Evolutionary conservation across 1,284 basidiomycete species (phyloP).

Genomic region (Malassezia slooffiae): DNA sequence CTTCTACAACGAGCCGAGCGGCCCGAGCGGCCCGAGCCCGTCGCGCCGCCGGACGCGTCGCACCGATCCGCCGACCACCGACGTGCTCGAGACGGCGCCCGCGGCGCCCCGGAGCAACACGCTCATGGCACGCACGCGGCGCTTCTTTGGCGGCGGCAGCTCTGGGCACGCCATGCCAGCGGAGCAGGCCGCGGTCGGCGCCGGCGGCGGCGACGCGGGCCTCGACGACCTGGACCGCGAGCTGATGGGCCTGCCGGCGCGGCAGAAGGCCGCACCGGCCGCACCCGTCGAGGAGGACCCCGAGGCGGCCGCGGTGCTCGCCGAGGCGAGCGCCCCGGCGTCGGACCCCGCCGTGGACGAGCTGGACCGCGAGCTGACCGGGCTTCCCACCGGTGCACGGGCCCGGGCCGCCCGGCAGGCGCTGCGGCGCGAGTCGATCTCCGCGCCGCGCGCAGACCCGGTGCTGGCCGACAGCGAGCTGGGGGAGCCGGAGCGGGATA

Average conservation of each 20-base stretch:
- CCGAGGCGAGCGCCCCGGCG: too few species aligned
- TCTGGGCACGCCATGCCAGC: too few species aligned
- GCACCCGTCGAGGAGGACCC: too few species aligned
- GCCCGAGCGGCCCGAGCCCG: too few species aligned
- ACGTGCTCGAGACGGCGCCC: background rate
- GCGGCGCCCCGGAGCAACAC: background rate
- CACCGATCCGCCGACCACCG: background rate
- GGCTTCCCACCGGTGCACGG: too few species aligned
- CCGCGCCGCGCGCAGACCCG: too few species aligned
- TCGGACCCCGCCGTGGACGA: background rate
- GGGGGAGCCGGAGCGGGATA: conserved; percentile 6
- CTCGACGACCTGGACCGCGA: conserved; percentile 13
- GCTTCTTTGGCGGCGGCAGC: conserved; percentile 10
- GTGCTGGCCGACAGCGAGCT: too few species aligned
- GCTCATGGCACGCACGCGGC: conserved; percentile 4
- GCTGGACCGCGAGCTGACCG: background rate
- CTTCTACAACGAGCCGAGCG: conserved; percentile 6
- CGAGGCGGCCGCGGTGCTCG: too few species aligned
- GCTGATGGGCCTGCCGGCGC: conserved; percentile 11
- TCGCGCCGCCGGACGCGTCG: background rate
- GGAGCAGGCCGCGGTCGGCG: too few species aligned
- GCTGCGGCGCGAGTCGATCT: too few species aligned
- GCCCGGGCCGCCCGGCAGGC: too few species aligned
- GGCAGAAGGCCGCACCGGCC: background rate
- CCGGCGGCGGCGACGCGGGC: background rate